A percentile compares a stretch with the other conserved stretches of the same genome.
phyloP scores from a whole-genome alignment of 306 rosid species.

The Rubus parviflorus region DNA sequence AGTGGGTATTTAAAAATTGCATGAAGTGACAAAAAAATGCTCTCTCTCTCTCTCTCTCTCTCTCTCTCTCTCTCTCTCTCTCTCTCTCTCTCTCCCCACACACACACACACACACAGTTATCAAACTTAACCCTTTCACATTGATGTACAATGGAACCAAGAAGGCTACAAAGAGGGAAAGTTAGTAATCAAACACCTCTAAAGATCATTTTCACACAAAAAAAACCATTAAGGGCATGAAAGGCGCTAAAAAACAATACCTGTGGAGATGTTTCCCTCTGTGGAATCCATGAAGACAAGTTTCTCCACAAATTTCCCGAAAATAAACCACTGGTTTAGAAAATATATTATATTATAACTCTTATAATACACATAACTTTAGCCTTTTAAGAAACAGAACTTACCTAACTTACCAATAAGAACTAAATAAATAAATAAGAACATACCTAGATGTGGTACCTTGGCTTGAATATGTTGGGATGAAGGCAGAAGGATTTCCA shows the following conservation, averaged over 20 bases:
- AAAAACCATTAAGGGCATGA: background rate
- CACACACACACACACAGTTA: too few species aligned
- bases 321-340: constrained; percentile 64
- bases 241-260: constrained; percentile 31
- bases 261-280: constrained; percentile 69
- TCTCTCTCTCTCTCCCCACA: too few species aligned
- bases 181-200: background rate
- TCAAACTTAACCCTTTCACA: too few species aligned
- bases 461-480: constrained; percentile 81
- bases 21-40: too few species aligned
- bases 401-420: background rate
- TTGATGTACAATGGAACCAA: background rate
- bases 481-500: constrained; percentile 66
- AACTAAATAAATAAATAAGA: background rate
- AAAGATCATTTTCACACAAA: background rate
- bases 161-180: background rate
- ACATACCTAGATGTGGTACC: constrained; percentile 58
- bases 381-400: constrained; percentile 2
- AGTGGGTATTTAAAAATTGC: background rate
- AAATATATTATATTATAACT: constrained; percentile 24
- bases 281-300: constrained; percentile 80
- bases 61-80: too few species aligned
- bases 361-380: background rate
- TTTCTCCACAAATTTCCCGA: constrained; percentile 83
- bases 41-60: too few species aligned